A percentile compares a stretch with the other conserved stretches of the same genome.
phyloP scores from a whole-genome alignment of 2,329 filamentous ascomycete genomes.

The Colletotrichum sojae region DNA sequence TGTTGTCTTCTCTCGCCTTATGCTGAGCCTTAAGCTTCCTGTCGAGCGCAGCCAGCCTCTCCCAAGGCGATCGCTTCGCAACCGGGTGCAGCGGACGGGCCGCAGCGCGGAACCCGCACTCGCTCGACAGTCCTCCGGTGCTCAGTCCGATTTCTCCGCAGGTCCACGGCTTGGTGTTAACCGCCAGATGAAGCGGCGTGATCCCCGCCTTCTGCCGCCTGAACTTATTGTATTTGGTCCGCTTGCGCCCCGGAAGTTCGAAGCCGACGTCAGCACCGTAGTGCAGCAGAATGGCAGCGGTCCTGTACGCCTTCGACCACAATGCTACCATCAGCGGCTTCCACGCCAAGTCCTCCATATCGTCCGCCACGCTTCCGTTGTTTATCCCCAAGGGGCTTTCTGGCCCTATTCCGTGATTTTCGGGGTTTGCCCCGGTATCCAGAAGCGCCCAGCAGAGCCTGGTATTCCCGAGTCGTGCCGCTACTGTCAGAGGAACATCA shows the following conservation, averaged over 20 bases:
- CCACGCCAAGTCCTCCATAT: constrained; percentile 14
- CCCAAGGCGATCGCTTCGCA: not conserved
- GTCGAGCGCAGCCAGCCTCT: not conserved
- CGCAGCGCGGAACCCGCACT: constrained; percentile 1
- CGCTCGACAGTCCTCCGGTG: not conserved
- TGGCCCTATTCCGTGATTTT: not conserved
- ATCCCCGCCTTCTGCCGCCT: not conserved
- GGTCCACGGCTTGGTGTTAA: not conserved
- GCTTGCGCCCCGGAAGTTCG: not conserved
- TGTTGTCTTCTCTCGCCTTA: not conserved
- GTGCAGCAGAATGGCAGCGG: constrained; percentile 6
- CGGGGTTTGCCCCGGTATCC: constrained; percentile 2
- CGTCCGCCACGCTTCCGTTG: not conserved
- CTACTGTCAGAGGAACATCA: constrained; percentile 1
- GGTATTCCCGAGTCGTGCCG: constrained; percentile 10
- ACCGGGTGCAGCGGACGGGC: not conserved
- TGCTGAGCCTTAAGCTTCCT: not conserved
- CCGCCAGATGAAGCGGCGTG: constrained; percentile 3
- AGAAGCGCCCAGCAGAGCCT: constrained; percentile 13
- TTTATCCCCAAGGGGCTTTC: not conserved
- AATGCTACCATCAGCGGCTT: constrained; percentile 8
- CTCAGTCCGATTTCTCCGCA: not conserved
- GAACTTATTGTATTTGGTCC: constrained; percentile 2
- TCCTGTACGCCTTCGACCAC: constrained; percentile 7
- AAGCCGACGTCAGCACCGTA: constrained; percentile 2